Evolutionary conservation across 1,139 yeast species (phyloP).

Genomic region (Debaryomyces sp.): DNA sequence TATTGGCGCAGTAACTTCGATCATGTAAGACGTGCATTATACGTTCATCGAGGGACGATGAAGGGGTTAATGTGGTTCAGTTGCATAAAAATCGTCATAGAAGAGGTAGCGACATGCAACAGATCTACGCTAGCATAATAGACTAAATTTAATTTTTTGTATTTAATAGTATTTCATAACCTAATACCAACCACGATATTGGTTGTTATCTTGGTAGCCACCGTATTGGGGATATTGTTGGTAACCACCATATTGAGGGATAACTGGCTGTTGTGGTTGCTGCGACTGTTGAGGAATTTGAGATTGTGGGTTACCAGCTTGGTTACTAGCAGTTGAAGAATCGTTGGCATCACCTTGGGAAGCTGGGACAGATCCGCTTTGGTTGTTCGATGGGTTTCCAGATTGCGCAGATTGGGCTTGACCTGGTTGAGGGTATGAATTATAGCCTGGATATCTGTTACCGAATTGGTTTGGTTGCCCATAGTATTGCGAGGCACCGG

Average conservation of each 20-base stretch:
- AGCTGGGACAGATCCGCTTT: slow-evolving; percentile 9
- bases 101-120: neutral
- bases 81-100: neutral
- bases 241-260: slow-evolving; percentile 49
- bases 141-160: neutral
- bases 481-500: slow-evolving; percentile 31
- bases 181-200: slow-evolving; percentile 44
- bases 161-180: slow-evolving; percentile 4
- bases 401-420: slow-evolving; percentile 11
- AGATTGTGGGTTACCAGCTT: slow-evolving; percentile 17
- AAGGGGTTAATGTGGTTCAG: neutral
- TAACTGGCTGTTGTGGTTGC: slow-evolving; percentile 39
- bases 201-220: slow-evolving; percentile 48
- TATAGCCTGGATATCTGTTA: slow-evolving; percentile 42
- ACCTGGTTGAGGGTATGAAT: slow-evolving; percentile 37
- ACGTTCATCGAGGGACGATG: neutral
- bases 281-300: slow-evolving; percentile 26
- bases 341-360: slow-evolving; percentile 13
- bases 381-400: slow-evolving; percentile 7
- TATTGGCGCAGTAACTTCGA: neutral
- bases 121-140: neutral
- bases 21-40: neutral
- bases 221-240: slow-evolving; percentile 55
- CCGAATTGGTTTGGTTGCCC: slow-evolving; percentile 42
- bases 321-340: slow-evolving; percentile 11